Base-by-base conservation (phyloP, 441 rosid genomes). In the Bruguiera hainesii region DNA sequence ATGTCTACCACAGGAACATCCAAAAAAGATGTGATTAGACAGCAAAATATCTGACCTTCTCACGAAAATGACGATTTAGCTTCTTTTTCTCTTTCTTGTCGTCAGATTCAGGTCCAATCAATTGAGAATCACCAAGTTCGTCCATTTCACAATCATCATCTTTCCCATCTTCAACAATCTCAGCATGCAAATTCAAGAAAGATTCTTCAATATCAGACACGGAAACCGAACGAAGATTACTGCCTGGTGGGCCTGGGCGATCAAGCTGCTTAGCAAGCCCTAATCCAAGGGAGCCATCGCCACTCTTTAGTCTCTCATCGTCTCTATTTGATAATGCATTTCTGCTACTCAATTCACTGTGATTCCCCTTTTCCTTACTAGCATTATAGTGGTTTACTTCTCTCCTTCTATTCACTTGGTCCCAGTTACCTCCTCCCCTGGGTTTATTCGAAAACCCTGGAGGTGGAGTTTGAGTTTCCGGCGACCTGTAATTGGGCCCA, bases 191-290 rank as follows among this genome's bases (percentile, higher is more conserved):
- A 55, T 78, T 78, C 55, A 67, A 23, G 59, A 73, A 29, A 66
- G 85, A 66, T 33, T 81, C 87, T 66, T 79, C 85, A 48, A 80
- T 63, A 53, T 78, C 87, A 18, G 79, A 71, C 9, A 75, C 79
- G 1, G 89, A 77, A 66, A 79, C 87, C 31, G 92, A 87, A 61
- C 67, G 85, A 8, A 84, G 82, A 65, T 73, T 80, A 30, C 79
- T 82, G 68, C 89, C 86, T 55, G 84, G 82, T 15, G 82, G 87
- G 11, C 91, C 89, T 37, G 93, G 92, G n/a, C 64, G 86, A 74
- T 88, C 86, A 77, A 85, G 80, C 80, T 87, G 96, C 69, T 73
- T 72, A 33, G 76, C 64, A 51, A 87, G 78, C 65, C 84, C 78
- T 11, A 66, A 67, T 51, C 53, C 77, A 33, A 58, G 52, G 6